Evolutionary conservation across 164 flowering plant genomes (phyloP).

Genomic region (Hamamelis virginiana): DNA sequence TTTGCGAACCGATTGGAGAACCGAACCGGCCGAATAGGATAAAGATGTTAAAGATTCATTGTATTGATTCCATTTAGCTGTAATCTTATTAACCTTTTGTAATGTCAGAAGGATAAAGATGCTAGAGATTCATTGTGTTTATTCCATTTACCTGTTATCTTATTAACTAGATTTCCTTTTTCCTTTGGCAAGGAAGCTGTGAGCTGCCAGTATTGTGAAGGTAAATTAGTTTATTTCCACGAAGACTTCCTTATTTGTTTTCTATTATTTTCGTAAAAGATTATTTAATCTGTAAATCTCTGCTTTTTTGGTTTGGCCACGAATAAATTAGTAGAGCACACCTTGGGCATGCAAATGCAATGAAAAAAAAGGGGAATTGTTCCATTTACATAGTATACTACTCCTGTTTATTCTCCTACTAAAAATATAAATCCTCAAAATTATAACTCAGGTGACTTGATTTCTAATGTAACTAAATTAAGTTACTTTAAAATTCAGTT

Average conservation of each 20-base stretch:
- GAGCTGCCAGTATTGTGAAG: conserved; percentile 75
- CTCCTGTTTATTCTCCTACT: no score
- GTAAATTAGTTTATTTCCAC: conserved; percentile 32
- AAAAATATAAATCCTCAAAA: no score
- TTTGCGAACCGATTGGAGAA: no score
- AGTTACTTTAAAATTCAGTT: no score
- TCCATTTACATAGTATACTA: no score
- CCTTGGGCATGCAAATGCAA: no score
- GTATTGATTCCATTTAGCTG: no score
- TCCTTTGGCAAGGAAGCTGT: conserved; percentile 81
- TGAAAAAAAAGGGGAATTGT: no score
- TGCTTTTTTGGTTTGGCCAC: background rate
- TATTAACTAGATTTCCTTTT: conserved; percentile 8
- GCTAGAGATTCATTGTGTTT: background rate
- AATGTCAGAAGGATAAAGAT: background rate
- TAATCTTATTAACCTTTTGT: background rate
- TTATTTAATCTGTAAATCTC: background rate
- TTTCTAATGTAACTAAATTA: no score
- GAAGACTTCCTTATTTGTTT: background rate
- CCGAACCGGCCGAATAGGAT: no score
- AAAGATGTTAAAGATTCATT: background rate
- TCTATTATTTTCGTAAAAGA: background rate
- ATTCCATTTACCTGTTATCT: background rate
- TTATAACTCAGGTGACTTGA: no score
- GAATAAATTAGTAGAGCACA: no score